phyloP scores from a whole-genome alignment of 202 grass and related monocot species.

The Zizania palustris region DNA sequence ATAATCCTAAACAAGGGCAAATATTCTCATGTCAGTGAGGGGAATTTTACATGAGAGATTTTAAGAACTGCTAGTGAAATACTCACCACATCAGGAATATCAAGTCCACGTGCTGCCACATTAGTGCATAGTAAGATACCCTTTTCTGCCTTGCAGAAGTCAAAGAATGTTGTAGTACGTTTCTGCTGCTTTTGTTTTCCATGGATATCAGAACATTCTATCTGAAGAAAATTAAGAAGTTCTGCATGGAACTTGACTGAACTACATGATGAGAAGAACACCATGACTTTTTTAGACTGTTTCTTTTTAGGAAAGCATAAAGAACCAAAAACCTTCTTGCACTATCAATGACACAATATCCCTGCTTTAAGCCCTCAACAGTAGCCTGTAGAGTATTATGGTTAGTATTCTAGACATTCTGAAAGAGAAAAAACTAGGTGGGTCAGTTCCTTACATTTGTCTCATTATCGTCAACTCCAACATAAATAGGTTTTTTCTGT shows the following conservation, averaged over 20 bases:
- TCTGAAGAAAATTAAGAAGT: constrained; percentile 79
- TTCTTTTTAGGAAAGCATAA: constrained; percentile 94
- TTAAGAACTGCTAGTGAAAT: constrained; percentile 28
- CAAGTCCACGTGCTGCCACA: constrained; percentile 94
- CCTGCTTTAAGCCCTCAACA: constrained; percentile 90
- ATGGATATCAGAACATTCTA: constrained; percentile 89
- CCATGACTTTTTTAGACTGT: constrained; percentile 86
- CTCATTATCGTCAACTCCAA: constrained; percentile 89
- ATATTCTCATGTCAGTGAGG: constrained; percentile 16
- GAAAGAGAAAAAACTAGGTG: neutral
- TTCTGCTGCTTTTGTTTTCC: constrained; percentile 98
- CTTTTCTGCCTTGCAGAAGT: constrained; percentile 90
- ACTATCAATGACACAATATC: constrained; percentile 88
- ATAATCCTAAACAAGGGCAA: constrained; percentile 67
- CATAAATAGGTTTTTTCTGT: constrained; percentile 84
- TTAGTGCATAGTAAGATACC: constrained; percentile 92
- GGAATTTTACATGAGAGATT: neutral
- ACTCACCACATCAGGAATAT: constrained; percentile 92
- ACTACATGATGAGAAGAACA: constrained; percentile 99
- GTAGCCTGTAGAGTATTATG: constrained; percentile 66
- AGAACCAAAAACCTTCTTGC: constrained; percentile 83
- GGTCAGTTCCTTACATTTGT: constrained; percentile 61
- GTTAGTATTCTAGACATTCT: constrained; percentile 11
- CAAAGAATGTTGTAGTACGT: constrained; percentile 85
- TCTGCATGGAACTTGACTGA: constrained; percentile 92